Conservation (phyloP, 371 early-diverging fungal species). For the Mortierella sp. region DNA sequence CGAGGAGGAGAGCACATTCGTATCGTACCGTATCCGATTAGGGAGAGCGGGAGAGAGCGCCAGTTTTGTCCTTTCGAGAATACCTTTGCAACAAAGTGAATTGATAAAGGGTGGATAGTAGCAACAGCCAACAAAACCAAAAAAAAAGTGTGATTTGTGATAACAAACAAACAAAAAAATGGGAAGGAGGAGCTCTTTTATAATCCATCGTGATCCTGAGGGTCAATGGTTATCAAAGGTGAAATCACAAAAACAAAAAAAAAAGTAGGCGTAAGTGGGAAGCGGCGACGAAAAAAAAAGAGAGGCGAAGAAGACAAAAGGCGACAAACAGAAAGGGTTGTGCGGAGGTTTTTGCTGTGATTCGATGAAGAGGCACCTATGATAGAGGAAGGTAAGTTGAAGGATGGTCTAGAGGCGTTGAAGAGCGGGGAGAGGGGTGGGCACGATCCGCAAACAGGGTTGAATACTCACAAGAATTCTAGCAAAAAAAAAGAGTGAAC, state of each 20-base stretch:
- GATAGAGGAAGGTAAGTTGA: neutral
- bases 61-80: too few relatives aligned
- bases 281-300: neutral
- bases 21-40: neutral
- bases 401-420: neutral
- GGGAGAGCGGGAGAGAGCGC: neutral
- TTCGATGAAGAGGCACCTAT: neutral
- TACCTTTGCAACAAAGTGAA: neutral
- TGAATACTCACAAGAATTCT: neutral
- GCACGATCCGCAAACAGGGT: neutral
- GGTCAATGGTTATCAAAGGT: neutral
- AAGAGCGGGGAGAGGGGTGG: neutral
- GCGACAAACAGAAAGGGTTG: neutral
- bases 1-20: neutral
- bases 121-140: neutral
- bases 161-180: neutral
- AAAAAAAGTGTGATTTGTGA: constrained; percentile 3
- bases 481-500: too few relatives aligned
- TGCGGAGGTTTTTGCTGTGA: neutral
- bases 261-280: neutral
- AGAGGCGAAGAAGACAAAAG: neutral
- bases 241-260: neutral
- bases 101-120: neutral
- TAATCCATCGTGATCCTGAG: neutral
- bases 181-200: neutral